Conservation (phyloP, 2,329 filamentous ascomycete species). For the Rutstroemia sp. region DNA sequence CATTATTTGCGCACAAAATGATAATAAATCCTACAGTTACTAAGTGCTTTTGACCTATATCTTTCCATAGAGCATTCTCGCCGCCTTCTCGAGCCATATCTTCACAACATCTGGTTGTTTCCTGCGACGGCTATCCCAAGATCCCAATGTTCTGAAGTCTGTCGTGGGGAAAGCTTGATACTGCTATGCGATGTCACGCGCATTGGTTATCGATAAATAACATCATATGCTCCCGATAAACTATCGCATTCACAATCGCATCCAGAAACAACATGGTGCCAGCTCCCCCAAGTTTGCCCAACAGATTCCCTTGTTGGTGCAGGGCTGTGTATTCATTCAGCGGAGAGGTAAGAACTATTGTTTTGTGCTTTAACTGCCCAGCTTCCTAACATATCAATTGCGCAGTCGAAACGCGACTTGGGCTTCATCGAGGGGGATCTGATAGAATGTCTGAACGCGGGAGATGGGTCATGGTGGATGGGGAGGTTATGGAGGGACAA, state of each 20-base stretch:
- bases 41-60: too few relatives aligned
- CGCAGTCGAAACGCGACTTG: constrained; percentile 78
- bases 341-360: constrained; percentile 53
- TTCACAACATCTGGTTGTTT: too few relatives aligned
- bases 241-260: background rate
- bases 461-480: constrained; percentile 98
- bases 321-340: constrained; percentile 90
- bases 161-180: background rate
- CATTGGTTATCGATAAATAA: constrained; percentile 1
- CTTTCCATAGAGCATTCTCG: too few relatives aligned
- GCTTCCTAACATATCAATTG: background rate
- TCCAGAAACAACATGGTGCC: constrained; percentile 32
- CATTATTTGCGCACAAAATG: too few relatives aligned
- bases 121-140: too few relatives aligned
- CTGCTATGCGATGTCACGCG: background rate
- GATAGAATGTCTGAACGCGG: constrained; percentile 96
- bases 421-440: constrained; percentile 97
- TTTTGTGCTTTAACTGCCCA: background rate
- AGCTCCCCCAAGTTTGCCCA: constrained; percentile 56
- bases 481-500: constrained; percentile 83
- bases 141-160: background rate
- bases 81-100: too few relatives aligned
- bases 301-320: constrained; percentile 84
- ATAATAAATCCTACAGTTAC: too few relatives aligned
- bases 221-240: background rate